Base-by-base conservation (phyloP, 306 rosid species). In the Vigna hirtella region DNA sequence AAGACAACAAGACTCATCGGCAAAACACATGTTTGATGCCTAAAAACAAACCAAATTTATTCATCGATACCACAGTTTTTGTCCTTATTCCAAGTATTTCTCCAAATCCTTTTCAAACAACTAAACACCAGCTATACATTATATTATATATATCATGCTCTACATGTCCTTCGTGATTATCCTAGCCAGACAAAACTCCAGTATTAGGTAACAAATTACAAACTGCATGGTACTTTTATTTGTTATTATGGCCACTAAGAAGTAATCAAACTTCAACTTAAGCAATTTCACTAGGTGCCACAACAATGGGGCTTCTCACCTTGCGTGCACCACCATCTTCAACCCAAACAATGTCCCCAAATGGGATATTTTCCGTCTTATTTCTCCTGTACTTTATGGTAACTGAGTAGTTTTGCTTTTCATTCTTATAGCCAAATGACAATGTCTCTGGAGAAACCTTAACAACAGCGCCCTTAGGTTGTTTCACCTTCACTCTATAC, bases 251-350 rank as follows among this genome's bases (percentile, higher is more conserved):
- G n/a, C 7, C 2, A 15, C 32, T 28, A 14, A 42, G 12, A 9
- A 24, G 14, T 3, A 68, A 26, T 69, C 16, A 68, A 68, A 70
- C 20, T 42, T 57, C 5, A 55, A 34, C 36, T 66, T 47, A 74
- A 1, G 45, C 81, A 75, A 61, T 51, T 9, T 42, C 45, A 69
- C 20, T 62, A 0, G 79, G 76, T 49, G 74, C 82, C 51, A 81
- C 87, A 3, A 85, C 86, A 42, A 82, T 79, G 20, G 88, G 88
- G 15, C 88, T 85, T 34, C 88, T 78, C 48, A 82, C 86, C 2
- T 1, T 79, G 11, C 66, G 84, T 50, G 28, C 28, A 36, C 68
- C 84, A 40, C 76, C 72, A 0, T 82, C 77, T 78, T 78, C 83
- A 49, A 79, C 66, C 88, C 88, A 85, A 24, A 78, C 81, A 5